Evolutionary conservation across 768 basidiomycete species (phyloP).

Genomic region (Tricholoma saponaceum): DNA sequence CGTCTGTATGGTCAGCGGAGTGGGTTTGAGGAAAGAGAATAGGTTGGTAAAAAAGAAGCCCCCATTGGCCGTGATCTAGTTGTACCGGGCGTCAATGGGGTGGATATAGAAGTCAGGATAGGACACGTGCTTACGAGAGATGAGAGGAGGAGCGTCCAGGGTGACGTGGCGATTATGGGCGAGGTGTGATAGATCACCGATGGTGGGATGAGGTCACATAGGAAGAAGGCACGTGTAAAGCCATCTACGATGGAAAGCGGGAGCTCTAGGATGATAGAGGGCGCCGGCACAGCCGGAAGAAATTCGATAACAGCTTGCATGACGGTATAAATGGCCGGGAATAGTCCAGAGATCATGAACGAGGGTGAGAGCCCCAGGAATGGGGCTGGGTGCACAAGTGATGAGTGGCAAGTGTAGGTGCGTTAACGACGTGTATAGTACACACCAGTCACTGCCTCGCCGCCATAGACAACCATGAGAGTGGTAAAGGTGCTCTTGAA

Average conservation of each 20-base stretch:
- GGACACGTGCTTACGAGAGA: constrained; percentile 52
- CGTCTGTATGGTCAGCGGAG: constrained; percentile 61
- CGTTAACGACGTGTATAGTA: constrained; percentile 4
- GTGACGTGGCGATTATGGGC: constrained; percentile 53
- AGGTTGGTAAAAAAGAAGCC: constrained; percentile 80
- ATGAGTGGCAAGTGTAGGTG: constrained; percentile 2
- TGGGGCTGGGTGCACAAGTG: constrained; percentile 40
- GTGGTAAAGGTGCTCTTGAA: constrained; percentile 53
- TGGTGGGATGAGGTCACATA: constrained; percentile 76
- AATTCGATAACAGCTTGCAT: constrained; percentile 59
- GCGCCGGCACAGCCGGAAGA: constrained; percentile 52
- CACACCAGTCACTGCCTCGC: constrained; percentile 68
- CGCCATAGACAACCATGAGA: constrained; percentile 70
- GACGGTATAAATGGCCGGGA: constrained; percentile 56
- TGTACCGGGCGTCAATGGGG: not conserved
- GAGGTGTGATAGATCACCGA: constrained; percentile 52
- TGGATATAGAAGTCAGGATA: not conserved
- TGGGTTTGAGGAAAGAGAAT: constrained; percentile 72
- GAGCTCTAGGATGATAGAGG: constrained; percentile 57
- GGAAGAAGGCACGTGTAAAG: constrained; percentile 70
- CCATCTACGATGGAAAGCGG: constrained; percentile 75
- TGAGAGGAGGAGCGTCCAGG: constrained; percentile 72
- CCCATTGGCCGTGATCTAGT: constrained; percentile 66
- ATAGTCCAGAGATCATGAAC: constrained; percentile 72
- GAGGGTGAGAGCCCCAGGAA: constrained; percentile 66